phyloP scores from a whole-genome alignment of 2,329 filamentous ascomycete species.

The Fulvia fulva region DNA sequence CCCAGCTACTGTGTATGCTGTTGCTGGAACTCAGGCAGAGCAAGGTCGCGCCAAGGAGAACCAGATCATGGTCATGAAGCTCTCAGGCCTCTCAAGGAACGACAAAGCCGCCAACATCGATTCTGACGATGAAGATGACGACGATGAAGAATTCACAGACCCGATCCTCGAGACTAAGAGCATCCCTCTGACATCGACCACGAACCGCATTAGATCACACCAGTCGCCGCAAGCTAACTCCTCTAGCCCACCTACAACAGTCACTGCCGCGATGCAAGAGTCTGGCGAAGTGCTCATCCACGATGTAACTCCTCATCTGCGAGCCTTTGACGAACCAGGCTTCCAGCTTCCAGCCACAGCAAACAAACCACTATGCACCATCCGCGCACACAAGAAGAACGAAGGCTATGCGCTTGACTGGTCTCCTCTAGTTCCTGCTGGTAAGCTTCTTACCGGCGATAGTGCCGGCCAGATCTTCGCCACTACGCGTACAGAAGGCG shows the following conservation, averaged over 20 bases:
- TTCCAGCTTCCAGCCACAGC: constrained; percentile 74
- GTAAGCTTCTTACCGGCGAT: constrained; percentile 88
- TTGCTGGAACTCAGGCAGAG: constrained; percentile 91
- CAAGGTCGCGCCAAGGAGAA: constrained; percentile 73
- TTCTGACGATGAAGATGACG: constrained; percentile 63
- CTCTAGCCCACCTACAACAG: constrained; percentile 69
- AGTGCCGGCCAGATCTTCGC: constrained; percentile 84
- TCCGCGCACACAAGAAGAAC: constrained; percentile 77
- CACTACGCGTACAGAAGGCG: constrained; percentile 81
- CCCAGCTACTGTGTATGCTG: constrained; percentile 90
- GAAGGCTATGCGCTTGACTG: constrained; percentile 98
- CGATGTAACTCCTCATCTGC: constrained; percentile 85
- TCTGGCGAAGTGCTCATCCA: constrained; percentile 85
- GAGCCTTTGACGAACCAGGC: constrained; percentile 85
- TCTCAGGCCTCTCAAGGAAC: constrained; percentile 87
- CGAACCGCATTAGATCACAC: constrained; percentile 87
- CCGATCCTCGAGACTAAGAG: constrained; percentile 90
- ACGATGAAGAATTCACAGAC: constrained; percentile 71
- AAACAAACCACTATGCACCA: constrained; percentile 81
- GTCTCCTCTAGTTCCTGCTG: constrained; percentile 75
- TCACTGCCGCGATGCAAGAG: constrained; percentile 91
- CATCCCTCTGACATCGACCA: constrained; percentile 81
- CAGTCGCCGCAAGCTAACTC: constrained; percentile 70
- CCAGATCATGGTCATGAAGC: constrained; percentile 91
- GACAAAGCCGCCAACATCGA: constrained; percentile 67